These are phyloP conservation scores for Phragmites australis DNA, from an alignment of 176 grass and related monocot genomes.

Conservation along the genomic window DNA sequence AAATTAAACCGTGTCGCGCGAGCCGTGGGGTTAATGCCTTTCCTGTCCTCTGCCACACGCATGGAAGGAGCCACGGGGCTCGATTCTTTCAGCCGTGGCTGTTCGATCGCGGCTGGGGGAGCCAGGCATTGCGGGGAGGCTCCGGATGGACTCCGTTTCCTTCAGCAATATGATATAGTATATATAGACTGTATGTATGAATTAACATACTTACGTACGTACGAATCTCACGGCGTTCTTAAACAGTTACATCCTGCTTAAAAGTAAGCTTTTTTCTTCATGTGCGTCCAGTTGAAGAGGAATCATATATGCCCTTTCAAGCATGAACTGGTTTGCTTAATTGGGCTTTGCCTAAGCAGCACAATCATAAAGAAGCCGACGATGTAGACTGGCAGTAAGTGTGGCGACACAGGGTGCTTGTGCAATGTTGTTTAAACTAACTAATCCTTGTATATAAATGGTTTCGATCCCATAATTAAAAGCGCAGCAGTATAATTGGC, in stretches of 20 bases:
- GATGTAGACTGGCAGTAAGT: constrained; percentile 36
- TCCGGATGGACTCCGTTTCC: too few species aligned
- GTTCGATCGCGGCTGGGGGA: too few species aligned
- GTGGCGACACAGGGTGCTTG: constrained; percentile 28
- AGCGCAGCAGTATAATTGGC: constrained; percentile 46
- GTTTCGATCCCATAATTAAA: constrained; percentile 56
- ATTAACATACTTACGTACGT: too few species aligned
- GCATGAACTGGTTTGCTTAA: constrained; percentile 43
- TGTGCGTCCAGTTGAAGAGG: constrained; percentile 32
- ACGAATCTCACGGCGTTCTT: neutral
- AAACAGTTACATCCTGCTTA: too few species aligned
- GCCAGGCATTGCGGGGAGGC: too few species aligned
- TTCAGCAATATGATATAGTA: too few species aligned
- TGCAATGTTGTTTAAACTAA: constrained; percentile 41
- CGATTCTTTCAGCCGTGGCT: too few species aligned
- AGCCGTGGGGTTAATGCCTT: too few species aligned
- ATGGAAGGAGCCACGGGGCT: too few species aligned
- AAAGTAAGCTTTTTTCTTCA: neutral
- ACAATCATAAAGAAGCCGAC: constrained; percentile 38
- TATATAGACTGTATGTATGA: too few species aligned
- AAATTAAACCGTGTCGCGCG: too few species aligned
- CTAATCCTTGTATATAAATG: constrained; percentile 42
- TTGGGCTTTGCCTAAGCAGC: constrained; percentile 42
- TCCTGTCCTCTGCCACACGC: too few species aligned
- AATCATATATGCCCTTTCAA: constrained; percentile 41